These are phyloP conservation scores for Anacardium occidentale DNA, from an alignment of 345 rosid species.

Conservation along the genomic window DNA sequence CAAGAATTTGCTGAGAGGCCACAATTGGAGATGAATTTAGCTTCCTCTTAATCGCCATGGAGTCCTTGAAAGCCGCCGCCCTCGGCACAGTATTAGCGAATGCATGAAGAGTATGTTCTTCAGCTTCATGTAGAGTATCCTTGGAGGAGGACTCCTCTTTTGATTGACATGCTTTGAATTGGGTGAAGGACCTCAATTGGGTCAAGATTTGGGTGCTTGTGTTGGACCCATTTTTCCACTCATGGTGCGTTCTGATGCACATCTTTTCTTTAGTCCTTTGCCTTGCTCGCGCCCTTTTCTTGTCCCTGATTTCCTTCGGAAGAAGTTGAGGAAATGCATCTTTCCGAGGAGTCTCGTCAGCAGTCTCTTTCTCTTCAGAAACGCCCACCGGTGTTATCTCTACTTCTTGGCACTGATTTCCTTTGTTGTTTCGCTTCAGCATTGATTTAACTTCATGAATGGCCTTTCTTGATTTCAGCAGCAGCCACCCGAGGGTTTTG, in stretches of 20 bases:
- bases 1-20: conserved; percentile 37
- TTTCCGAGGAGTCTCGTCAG: conserved; percentile 18
- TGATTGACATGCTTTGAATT: conserved; percentile 24
- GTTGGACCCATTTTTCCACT: conserved; percentile 27
- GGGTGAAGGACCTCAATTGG: conserved; percentile 30
- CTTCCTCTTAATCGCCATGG: conserved; percentile 32
- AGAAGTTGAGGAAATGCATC: conserved; percentile 14
- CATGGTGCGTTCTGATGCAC: conserved; percentile 21
- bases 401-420: background rate
- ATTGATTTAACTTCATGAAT: conserved; percentile 38
- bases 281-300: conserved; percentile 63
- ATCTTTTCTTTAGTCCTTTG: conserved; percentile 45
- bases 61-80: conserved; percentile 17
- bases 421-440: conserved; percentile 16
- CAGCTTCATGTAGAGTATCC: conserved; percentile 18
- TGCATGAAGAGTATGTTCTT: conserved; percentile 6
- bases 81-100: background rate
- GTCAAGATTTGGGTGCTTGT: conserved; percentile 28
- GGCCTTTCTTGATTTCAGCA: conserved; percentile 53
- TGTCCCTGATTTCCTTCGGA: conserved; percentile 44
- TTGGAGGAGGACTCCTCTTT: conserved; percentile 24
- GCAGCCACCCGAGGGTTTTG: conserved; percentile 82
- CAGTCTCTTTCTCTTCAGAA: conserved; percentile 25
- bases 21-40: conserved; percentile 30
- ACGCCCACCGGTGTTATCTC: background rate